phyloP scores from a whole-genome alignment of 345 rosid genomes.

The Gossypium rotundifolium region DNA sequence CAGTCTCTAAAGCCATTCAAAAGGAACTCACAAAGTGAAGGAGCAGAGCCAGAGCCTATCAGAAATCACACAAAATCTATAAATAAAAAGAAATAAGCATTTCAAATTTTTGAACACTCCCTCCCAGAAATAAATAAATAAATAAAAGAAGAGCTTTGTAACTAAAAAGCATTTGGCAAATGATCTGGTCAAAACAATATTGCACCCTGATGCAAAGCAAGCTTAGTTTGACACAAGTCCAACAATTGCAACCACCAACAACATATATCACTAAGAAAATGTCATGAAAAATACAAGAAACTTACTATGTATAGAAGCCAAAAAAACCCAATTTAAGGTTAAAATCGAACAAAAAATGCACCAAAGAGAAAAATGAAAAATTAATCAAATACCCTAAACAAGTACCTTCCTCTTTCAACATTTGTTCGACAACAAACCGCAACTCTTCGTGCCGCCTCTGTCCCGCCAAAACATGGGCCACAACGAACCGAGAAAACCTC shows the following conservation, averaged over 20 bases:
- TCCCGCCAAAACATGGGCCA: conserved; percentile 50
- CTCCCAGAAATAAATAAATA: background rate
- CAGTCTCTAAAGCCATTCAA: conserved; percentile 37
- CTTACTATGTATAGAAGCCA: background rate
- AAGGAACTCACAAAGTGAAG: conserved; percentile 50
- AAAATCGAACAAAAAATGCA: background rate
- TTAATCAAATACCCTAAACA: background rate
- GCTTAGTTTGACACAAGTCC: background rate
- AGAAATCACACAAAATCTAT: conserved; percentile 35
- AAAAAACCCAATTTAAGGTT: no score
- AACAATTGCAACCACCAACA: background rate
- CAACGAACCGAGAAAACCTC: conserved; percentile 34
- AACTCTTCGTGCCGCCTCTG: conserved; percentile 49
- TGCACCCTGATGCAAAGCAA: background rate
- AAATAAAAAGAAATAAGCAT: conserved; percentile 27
- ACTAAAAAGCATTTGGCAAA: background rate
- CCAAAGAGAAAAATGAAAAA: background rate
- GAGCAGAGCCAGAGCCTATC: conserved; percentile 68
- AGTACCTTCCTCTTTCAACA: conserved; percentile 58
- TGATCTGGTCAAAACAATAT: background rate
- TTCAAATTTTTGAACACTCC: background rate
- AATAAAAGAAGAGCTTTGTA: background rate
- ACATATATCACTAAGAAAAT: background rate
- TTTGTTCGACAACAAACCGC: conserved; percentile 37
- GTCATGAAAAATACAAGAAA: background rate